phyloP scores from a whole-genome alignment of 176 grass and related monocot genomes.

The Triticum aestivum region DNA sequence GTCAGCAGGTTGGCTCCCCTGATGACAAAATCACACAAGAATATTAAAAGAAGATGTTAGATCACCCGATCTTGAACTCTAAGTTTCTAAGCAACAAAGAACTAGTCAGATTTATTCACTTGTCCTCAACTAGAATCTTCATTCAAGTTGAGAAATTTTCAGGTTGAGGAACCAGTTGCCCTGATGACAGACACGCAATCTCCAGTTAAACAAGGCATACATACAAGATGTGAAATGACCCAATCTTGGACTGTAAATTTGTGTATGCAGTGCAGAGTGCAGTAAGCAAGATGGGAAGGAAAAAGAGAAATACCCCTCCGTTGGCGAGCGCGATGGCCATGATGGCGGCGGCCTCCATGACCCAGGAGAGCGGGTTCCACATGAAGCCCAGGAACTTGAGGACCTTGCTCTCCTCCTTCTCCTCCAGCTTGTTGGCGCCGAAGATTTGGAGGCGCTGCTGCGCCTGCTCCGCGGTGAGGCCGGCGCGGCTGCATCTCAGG shows the following conservation, averaged over 20 bases:
- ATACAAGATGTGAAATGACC: neutral
- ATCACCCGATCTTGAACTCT: too few species aligned
- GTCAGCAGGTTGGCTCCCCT: too few species aligned
- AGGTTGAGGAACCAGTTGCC: too few species aligned
- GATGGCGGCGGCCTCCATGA: slow-evolving; percentile 77
- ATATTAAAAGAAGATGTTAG: too few species aligned
- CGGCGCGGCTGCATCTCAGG: slow-evolving; percentile 59
- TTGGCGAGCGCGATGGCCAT: slow-evolving; percentile 80
- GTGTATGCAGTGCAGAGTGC: neutral
- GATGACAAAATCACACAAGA: too few species aligned
- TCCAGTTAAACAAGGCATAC: neutral
- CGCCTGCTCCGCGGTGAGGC: slow-evolving; percentile 44
- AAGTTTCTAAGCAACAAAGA: too few species aligned
- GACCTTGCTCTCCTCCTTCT: slow-evolving; percentile 84
- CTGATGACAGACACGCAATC: neutral
- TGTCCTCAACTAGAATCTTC: too few species aligned
- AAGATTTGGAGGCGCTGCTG: slow-evolving; percentile 60
- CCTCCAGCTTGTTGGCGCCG: slow-evolving; percentile 73
- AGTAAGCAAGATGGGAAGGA: neutral
- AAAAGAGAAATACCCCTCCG: slow-evolving; percentile 39
- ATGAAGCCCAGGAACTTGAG: slow-evolving; percentile 83
- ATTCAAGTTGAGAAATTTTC: neutral
- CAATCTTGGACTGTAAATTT: neutral
- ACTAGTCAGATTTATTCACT: too few species aligned
- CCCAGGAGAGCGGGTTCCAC: slow-evolving; percentile 87